Conservation (phyloP, 106 monocot genomes). For the Acorus gramineus region DNA sequence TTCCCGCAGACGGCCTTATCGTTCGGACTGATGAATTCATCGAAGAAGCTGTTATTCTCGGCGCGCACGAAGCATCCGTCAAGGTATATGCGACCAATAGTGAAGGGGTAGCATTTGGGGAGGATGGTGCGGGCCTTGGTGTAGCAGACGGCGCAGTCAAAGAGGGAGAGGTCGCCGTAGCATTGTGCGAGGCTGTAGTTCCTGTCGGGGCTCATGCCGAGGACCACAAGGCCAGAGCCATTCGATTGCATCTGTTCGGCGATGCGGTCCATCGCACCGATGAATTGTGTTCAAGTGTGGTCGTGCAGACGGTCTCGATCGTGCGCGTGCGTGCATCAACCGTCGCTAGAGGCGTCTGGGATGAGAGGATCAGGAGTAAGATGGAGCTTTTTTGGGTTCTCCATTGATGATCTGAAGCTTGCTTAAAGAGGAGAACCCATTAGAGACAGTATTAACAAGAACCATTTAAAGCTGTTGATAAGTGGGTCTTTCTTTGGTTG, state of each 20-base stretch:
- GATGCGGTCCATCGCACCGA: slow-evolving; percentile 3
- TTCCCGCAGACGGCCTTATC: slow-evolving; percentile 5
- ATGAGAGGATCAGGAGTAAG: neutral
- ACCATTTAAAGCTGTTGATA: no score
- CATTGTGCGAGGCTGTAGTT: slow-evolving; percentile 6
- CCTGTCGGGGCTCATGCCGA: neutral
- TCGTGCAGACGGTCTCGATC: slow-evolving; percentile 1
- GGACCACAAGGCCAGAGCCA: neutral
- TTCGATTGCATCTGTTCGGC: neutral
- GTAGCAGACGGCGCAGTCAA: slow-evolving; percentile 5
- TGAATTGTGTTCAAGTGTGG: slow-evolving; percentile 5
- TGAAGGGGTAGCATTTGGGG: slow-evolving; percentile 3
- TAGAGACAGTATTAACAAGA: no score
- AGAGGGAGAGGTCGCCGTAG: slow-evolving; percentile 5
- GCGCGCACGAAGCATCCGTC: slow-evolving; percentile 10
- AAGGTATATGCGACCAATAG: neutral
- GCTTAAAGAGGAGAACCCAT: no score
- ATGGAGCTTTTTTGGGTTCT: no score
- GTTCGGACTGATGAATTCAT: neutral
- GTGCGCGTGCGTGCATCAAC: neutral
- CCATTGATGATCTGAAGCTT: no score
- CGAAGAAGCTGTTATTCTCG: slow-evolving; percentile 6
- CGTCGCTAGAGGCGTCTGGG: neutral
- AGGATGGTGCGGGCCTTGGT: slow-evolving; percentile 4
- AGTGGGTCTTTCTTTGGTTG: no score